Base-by-base conservation (phyloP, 2,329 filamentous ascomycete species). In the Eutypella sp. region DNA sequence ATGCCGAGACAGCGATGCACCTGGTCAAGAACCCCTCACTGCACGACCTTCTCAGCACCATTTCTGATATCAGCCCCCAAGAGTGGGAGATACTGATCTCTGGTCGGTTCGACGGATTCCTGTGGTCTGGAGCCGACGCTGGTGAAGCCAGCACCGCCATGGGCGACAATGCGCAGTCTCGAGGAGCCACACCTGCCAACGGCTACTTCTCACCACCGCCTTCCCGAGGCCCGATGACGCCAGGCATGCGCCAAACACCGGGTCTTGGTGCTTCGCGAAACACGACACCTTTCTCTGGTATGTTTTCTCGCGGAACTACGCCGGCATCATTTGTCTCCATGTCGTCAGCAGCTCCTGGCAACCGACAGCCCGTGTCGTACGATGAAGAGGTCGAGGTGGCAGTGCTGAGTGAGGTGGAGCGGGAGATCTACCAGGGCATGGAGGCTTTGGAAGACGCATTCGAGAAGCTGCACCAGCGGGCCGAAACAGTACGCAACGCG, bases 61-160 rank as follows among this genome's bases (percentile, higher is more conserved):
- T 96, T 41, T 84, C 87, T 29, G 89, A 91, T 43, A 93, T 97
- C 56, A 93, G 86, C 61, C 80, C 84, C 40, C 87, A 88, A n/a
- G 92, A 97, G 66, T 97, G 92, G 92, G 92, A 96, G 51, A 95
- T 97, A 45, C 75, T 97, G 11, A 89, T 86, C 4, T 96, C 92
- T 0, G 92, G 92, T 23, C 86, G 92, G 23, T 97, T 97, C 58
- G 91, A 96, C 61, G 92, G 92, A 4, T 97, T 97, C 68, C 75
- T 96, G 18, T 95, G 92, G 82, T 95, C 89, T 38, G 92, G 92
- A 19, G 89, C 89, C 6, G 91, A 96, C 44, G 63, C 57, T n/a
- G 76, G 79, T 22, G 73, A 75, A 36, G 59, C 57, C 24, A 54
- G 59, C 7, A 57, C 57, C 31, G 65, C 65, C 46, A 75, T 60